Conservation (phyloP, 129 eudicot species). For the Arctium lappa region DNA sequence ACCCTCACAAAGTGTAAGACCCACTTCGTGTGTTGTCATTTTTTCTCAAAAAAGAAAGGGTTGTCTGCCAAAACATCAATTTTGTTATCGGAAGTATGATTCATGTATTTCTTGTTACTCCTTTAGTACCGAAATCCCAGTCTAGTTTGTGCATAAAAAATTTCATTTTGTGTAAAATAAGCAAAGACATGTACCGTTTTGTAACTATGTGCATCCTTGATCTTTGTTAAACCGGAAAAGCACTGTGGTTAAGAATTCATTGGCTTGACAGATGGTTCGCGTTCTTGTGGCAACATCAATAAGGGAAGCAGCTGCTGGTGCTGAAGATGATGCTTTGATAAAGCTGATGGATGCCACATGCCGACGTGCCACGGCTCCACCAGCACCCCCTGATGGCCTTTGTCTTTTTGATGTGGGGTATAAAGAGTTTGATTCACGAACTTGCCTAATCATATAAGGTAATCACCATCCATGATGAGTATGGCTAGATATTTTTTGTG, state of each 20-base stretch:
- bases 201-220: background rate
- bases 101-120: background rate
- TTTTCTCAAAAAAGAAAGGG: background rate
- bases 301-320: slow-evolving; percentile 98
- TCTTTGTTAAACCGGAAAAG: background rate
- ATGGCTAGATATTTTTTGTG: no score
- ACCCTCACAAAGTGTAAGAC: no score
- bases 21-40: background rate
- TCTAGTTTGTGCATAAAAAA: background rate
- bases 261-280: slow-evolving; percentile 77
- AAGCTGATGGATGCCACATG: slow-evolving; percentile 96
- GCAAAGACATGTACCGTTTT: background rate
- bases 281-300: slow-evolving; percentile 92
- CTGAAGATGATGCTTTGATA: slow-evolving; percentile 77
- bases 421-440: slow-evolving; percentile 51
- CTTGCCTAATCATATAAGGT: slow-evolving; percentile 52
- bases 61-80: background rate
- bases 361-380: slow-evolving; percentile 96
- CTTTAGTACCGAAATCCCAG: background rate
- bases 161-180: background rate
- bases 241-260: background rate
- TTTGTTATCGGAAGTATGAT: background rate
- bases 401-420: slow-evolving; percentile 94
- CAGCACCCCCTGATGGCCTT: slow-evolving; percentile 98
- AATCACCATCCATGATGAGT: background rate